phyloP scores from a whole-genome alignment of 305 asterid genomes.

The Ruellia speciosa region DNA sequence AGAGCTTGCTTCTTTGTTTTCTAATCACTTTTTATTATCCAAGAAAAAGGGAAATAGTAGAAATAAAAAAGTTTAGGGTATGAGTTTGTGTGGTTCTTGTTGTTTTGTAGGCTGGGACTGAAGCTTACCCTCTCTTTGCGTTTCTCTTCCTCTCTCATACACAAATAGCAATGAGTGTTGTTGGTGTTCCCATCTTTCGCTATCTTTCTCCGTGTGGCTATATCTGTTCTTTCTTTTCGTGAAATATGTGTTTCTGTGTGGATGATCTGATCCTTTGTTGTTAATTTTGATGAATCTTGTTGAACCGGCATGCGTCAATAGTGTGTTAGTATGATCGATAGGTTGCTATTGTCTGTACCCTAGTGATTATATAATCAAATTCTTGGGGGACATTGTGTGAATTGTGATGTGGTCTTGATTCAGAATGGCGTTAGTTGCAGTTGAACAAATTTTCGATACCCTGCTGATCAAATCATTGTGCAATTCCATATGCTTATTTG shows the following conservation, averaged over 20 bases:
- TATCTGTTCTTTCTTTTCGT: conserved; percentile 1
- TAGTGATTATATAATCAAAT: not conserved
- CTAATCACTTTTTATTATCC: not conserved
- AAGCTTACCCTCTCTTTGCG: conserved; percentile 12
- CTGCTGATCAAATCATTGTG: conserved; percentile 22
- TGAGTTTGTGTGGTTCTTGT: conserved; percentile 46
- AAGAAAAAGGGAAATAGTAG: not conserved
- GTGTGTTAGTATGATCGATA: not conserved
- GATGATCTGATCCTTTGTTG: conserved; percentile 7
- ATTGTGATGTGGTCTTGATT: conserved; percentile 27
- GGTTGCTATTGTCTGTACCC: not conserved
- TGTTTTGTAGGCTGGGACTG: conserved; percentile 23
- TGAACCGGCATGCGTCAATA: not conserved
- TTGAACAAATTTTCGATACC: conserved; percentile 21
- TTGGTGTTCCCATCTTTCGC: conserved; percentile 14
- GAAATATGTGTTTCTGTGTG: conserved; percentile 4
- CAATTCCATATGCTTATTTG: conserved; percentile 26
- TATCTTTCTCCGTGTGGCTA: conserved; percentile 10
- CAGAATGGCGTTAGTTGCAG: conserved; percentile 34
- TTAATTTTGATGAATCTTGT: conserved; percentile 14
- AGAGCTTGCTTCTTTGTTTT: conserved; percentile 9
- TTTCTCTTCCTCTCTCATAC: conserved; percentile 8
- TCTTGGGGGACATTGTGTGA: not conserved
- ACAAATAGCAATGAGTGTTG: conserved; percentile 22
- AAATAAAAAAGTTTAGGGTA: conserved; percentile 23